These are phyloP conservation scores for Eucalyptus melliodora DNA, from an alignment of 345 rosid genomes.

Conservation along the genomic window DNA sequence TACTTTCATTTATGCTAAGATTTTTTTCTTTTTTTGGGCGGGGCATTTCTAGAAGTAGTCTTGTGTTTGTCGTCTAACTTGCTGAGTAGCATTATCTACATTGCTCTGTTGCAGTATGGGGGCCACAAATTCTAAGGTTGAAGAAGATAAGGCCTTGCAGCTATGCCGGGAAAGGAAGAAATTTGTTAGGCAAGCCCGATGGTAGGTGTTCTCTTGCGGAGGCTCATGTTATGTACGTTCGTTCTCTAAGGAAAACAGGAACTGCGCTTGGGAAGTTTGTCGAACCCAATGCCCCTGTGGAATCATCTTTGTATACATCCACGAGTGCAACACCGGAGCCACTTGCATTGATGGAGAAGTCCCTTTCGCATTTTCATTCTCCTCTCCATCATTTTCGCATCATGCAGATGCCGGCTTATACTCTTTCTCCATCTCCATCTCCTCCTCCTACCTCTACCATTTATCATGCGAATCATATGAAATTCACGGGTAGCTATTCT, in stretches of 20 bases:
- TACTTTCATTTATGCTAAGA: not conserved
- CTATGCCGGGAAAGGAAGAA: constrained; percentile 88
- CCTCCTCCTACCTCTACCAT: constrained; percentile 37
- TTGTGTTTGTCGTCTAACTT: not conserved
- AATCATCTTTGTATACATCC: constrained; percentile 65
- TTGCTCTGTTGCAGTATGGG: constrained; percentile 37
- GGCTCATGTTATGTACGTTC: constrained; percentile 64
- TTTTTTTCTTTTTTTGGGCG: not conserved
- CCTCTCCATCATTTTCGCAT: constrained; percentile 62
- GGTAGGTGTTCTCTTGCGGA: constrained; percentile 84
- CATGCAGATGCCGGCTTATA: constrained; percentile 30
- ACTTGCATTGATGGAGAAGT: constrained; percentile 47
- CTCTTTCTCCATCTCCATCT: constrained; percentile 55
- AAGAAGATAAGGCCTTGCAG: constrained; percentile 85
- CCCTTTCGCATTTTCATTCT: constrained; percentile 47
- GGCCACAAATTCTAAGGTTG: constrained; percentile 57
- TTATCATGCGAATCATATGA: constrained; percentile 66
- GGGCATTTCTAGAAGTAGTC: not conserved
- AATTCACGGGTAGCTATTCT: constrained; percentile 45
- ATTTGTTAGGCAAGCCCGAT: constrained; percentile 84
- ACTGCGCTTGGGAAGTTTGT: constrained; percentile 65
- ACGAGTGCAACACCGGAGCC: constrained; percentile 77
- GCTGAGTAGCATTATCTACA: not conserved
- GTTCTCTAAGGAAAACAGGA: constrained; percentile 61
- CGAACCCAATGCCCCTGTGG: constrained; percentile 56